Conservation (phyloP, 2,329 filamentous ascomycete species). For the Colletotrichum sp. region DNA sequence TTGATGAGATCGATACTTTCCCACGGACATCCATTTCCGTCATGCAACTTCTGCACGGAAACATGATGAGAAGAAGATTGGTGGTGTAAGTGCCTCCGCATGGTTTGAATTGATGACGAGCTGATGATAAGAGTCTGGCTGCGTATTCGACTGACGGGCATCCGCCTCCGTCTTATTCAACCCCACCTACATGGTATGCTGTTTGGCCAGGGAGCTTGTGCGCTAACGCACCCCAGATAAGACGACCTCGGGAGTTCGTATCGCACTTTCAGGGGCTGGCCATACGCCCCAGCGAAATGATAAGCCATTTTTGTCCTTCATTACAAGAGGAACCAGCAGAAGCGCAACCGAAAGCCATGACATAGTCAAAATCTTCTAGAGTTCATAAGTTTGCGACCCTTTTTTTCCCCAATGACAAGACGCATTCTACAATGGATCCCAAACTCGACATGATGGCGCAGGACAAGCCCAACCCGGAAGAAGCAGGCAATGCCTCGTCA, state of each 20-base stretch:
- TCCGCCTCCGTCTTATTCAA: neutral
- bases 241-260: neutral
- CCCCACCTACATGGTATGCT: neutral
- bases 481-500: neutral
- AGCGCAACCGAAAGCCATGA: neutral
- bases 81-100: neutral
- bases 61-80: neutral
- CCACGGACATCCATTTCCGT: neutral
- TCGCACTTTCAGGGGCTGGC: neutral
- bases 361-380: neutral
- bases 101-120: neutral
- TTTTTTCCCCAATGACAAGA: neutral
- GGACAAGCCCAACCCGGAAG: neutral
- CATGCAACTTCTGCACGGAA: neutral
- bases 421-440: neutral
- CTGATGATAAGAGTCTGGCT: neutral
- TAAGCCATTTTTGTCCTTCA: neutral
- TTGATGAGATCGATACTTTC: neutral
- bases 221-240: neutral
- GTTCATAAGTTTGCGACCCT: neutral
- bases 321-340: neutral
- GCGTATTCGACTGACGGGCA: neutral
- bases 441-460: neutral
- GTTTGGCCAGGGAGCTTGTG: neutral
- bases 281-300: neutral